Evolutionary conservation across 768 basidiomycete species (phyloP).

Genomic region (Tulasnella sp.): DNA sequence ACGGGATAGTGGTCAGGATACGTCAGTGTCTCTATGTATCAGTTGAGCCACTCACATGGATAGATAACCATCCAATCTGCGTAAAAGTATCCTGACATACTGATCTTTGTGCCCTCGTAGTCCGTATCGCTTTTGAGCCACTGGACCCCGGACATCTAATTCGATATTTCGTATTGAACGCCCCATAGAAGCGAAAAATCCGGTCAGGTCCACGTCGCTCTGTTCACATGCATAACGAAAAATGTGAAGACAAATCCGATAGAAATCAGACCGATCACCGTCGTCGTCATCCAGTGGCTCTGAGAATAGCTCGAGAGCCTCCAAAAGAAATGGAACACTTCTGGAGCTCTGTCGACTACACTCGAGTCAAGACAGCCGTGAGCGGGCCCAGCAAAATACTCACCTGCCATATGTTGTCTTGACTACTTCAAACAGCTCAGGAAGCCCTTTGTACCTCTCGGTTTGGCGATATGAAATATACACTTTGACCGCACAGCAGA

Average conservation of each 20-base stretch:
- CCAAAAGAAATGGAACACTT: not conserved
- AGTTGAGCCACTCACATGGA: not conserved
- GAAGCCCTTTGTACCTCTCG: not conserved
- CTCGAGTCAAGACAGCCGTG: not conserved
- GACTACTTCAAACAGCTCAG: not conserved
- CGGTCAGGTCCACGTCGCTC: not conserved
- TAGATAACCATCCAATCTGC: not conserved
- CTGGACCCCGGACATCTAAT: not conserved
- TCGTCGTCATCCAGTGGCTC: too few relatives aligned
- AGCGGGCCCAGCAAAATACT: not conserved
- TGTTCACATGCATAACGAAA: too few relatives aligned
- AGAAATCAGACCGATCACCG: too few relatives aligned
- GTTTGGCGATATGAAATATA: not conserved
- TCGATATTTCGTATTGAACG: not conserved
- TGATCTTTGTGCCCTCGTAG: not conserved
- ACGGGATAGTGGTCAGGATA: too few relatives aligned
- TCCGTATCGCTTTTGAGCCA: too few relatives aligned
- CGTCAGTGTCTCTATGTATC: too few relatives aligned
- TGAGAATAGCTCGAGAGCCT: not conserved
- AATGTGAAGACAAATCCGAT: too few relatives aligned
- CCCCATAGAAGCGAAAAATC: not conserved
- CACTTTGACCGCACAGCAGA: not conserved
- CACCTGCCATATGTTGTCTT: not conserved
- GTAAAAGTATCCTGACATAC: not conserved
- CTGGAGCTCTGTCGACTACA: not conserved